Conservation (phyloP, 257 asterid genomes). For the Solanum medicagineum region DNA sequence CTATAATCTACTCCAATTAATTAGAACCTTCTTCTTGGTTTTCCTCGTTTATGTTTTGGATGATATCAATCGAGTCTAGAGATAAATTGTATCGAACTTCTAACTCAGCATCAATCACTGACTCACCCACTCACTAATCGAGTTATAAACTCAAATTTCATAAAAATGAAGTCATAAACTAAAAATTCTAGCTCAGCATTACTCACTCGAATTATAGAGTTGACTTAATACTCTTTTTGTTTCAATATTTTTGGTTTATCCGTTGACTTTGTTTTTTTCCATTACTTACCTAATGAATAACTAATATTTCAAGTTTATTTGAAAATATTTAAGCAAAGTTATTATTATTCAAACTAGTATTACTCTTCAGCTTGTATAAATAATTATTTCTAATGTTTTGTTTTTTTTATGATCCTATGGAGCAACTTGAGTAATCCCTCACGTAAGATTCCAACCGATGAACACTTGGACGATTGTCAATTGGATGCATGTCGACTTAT, state of each 20-base stretch:
- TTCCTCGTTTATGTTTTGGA: not conserved
- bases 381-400: not conserved
- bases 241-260: not conserved
- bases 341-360: not conserved
- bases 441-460: not conserved
- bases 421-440: not conserved
- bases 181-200: too few species aligned
- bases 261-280: not conserved
- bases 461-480: not conserved
- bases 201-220: not conserved
- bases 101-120: too few species aligned
- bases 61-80: not conserved
- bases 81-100: too few species aligned
- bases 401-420: not conserved
- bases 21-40: not conserved
- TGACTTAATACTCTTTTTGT: not conserved
- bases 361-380: not conserved
- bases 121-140: not conserved
- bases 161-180: too few species aligned
- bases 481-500: not conserved
- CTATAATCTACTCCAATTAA: not conserved
- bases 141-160: too few species aligned
- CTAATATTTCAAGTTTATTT: not conserved
- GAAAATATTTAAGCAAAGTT: not conserved
- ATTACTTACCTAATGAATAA: not conserved